Evolutionary conservation across 148 eudicot species (phyloP).

Genomic region (Persicaria tinctoria): DNA sequence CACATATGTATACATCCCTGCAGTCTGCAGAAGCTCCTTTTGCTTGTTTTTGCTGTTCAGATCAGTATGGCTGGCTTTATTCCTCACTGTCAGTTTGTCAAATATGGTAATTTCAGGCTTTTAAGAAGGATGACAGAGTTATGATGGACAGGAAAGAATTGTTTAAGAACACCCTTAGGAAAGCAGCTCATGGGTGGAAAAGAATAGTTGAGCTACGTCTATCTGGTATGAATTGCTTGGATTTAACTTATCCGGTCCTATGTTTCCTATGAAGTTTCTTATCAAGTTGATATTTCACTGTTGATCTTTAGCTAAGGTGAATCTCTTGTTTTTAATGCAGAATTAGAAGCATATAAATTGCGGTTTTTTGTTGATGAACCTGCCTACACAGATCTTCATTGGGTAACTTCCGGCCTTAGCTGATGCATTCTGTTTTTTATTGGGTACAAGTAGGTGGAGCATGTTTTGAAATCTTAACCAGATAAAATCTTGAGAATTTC

Average conservation of each 20-base stretch:
- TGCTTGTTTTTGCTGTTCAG: not conserved
- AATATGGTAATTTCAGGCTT: slow-evolving; percentile 35
- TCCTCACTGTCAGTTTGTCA: not conserved
- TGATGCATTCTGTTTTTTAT: not conserved
- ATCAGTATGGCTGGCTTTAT: not conserved
- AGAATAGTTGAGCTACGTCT: slow-evolving; percentile 66
- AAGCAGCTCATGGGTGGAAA: slow-evolving; percentile 82
- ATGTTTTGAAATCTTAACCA: not conserved
- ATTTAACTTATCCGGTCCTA: not conserved
- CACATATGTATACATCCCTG: too few relatives aligned
- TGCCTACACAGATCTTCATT: slow-evolving; percentile 86
- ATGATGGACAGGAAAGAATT: slow-evolving; percentile 66
- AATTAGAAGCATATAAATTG: slow-evolving; percentile 60
- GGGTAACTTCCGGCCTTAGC: slow-evolving; percentile 39
- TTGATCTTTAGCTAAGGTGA: not conserved
- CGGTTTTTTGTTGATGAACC: slow-evolving; percentile 76
- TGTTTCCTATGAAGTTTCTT: not conserved
- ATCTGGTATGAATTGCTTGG: slow-evolving; percentile 35
- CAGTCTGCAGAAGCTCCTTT: not conserved
- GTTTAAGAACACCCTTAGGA: slow-evolving; percentile 69
- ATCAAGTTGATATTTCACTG: not conserved
- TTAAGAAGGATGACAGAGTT: slow-evolving; percentile 58
- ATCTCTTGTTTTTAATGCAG: slow-evolving; percentile 27
- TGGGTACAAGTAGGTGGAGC: not conserved
- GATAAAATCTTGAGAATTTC: not conserved